Evolutionary conservation across 495 filamentous ascomycete species (phyloP), one percentile per base, ranked within the genome.

Genomic region (Neurospora sp.): DNA sequence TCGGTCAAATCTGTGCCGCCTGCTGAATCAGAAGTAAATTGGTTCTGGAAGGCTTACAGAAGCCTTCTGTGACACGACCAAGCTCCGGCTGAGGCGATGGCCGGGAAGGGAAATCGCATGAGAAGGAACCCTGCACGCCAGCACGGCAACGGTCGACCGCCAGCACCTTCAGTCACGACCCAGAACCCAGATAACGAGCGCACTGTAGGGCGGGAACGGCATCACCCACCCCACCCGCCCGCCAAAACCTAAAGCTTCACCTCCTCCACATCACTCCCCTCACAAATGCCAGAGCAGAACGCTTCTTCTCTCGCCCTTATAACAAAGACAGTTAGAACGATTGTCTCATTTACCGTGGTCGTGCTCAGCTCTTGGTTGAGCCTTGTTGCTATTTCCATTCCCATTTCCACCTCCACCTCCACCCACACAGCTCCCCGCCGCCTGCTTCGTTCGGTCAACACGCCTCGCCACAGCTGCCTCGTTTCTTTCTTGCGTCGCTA

Each of bases 191-290:
- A 37, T 65, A 65, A 65, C 53, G 53, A 65, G 53, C 53, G 53
- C 53, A 42, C 47, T 75, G 73, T 71, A 79, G 74, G 76, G 74
- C 78, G 74, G 76, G 71, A 78, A 71, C 73, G 53, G 53, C 53
- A 35, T 65, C 53, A 65, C 27, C 53, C 78, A 78, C 79, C 79
- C 79, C 79, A 81, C 79, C 77, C 73, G 47, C 74, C 72, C 74
- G 53, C 53, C 53, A 65, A 81, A 76, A 77, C 78, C 73, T 76
- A 79, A 76, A 77, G 77, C 76, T 78, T 77, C 77, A 77, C 72
- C 73, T 74, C 47, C 70, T 39, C 72, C 44, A 72, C 68, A 53
- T 42, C 71, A 39, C 72, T 75, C 72, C 76, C 74, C 73, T 72
- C 74, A 65, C 27, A 27, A 27, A 3, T 70, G 68, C 37, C 44